These are phyloP conservation scores for Leptographium galeiforme DNA, from an alignment of 2,329 filamentous ascomycete species.

Conservation along the genomic window DNA sequence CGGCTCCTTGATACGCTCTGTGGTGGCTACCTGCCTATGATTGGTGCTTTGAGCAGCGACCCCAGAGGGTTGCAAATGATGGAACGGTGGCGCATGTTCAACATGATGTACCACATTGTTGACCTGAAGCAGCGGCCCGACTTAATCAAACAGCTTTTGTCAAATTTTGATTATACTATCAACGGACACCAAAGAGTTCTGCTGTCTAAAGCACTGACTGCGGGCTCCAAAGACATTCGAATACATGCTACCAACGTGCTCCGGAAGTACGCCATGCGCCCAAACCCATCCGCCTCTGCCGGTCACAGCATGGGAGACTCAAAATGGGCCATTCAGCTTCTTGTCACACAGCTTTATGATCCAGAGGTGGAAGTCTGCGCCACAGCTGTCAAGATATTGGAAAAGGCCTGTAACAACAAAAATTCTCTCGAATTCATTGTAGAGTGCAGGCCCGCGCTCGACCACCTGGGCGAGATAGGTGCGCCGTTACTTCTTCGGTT, in stretches of 20 bases:
- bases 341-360: slow-evolving; percentile 98
- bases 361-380: slow-evolving; percentile 95
- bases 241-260: slow-evolving; percentile 81
- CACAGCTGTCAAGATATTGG: slow-evolving; percentile 89
- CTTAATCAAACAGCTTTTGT: slow-evolving; percentile 74
- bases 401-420: slow-evolving; percentile 91
- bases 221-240: slow-evolving; percentile 79
- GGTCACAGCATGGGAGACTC: slow-evolving; percentile 47
- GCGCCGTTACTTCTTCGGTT: slow-evolving; percentile 86
- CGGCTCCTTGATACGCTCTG: slow-evolving; percentile 78
- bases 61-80: slow-evolving; percentile 74
- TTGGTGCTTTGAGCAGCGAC: slow-evolving; percentile 77
- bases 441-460: slow-evolving; percentile 83
- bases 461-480: slow-evolving; percentile 93
- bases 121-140: slow-evolving; percentile 85
- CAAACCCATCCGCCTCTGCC: slow-evolving; percentile 11
- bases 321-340: slow-evolving; percentile 88
- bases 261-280: slow-evolving; percentile 65
- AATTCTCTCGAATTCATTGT: slow-evolving; percentile 90
- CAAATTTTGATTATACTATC: slow-evolving; percentile 83
- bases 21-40: slow-evolving; percentile 84
- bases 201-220: slow-evolving; percentile 84
- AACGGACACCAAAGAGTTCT: slow-evolving; percentile 84
- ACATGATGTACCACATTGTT: slow-evolving; percentile 99
- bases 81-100: slow-evolving; percentile 94